A percentile compares a stretch with the other conserved stretches of the same genome.
Evolutionary conservation across 441 rosid species (phyloP).

Genomic region (California macrophylla): DNA sequence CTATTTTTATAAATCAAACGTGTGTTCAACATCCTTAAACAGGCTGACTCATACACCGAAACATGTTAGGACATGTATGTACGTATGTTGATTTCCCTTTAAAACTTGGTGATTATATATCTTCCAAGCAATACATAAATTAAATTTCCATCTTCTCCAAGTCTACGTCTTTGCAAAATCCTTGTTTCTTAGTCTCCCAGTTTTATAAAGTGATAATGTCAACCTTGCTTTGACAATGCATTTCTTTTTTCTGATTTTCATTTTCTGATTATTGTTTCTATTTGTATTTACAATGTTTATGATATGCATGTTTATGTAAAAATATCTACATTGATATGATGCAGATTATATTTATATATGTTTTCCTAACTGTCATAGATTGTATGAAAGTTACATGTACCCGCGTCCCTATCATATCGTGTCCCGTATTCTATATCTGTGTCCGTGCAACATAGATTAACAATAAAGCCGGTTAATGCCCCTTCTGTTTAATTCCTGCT

Average conservation of each 20-base stretch:
- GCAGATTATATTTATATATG: neutral
- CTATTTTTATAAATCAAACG: neutral
- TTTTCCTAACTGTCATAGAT: neutral
- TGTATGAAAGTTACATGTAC: neutral
- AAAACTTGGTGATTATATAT: too few relatives aligned
- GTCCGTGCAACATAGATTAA: slow-evolving; percentile 1
- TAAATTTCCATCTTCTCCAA: too few relatives aligned
- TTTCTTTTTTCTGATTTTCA: too few relatives aligned
- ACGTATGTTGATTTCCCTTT: too few relatives aligned
- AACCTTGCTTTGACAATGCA: neutral
- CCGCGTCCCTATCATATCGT: neutral
- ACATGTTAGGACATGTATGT: neutral
- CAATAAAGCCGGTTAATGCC: too few relatives aligned
- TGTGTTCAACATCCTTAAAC: neutral
- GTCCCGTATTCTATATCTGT: neutral
- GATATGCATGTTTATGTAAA: neutral
- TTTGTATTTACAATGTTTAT: neutral
- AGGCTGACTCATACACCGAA: neutral
- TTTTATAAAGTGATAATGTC: too few relatives aligned
- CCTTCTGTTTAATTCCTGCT: too few relatives aligned
- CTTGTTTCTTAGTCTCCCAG: neutral
- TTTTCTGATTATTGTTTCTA: too few relatives aligned
- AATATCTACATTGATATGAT: too few relatives aligned
- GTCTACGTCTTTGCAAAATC: too few relatives aligned
- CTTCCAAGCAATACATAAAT: too few relatives aligned